phyloP scores from a whole-genome alignment of 2,329 filamentous ascomycete genomes.

The Thermoascus crustaceus region DNA sequence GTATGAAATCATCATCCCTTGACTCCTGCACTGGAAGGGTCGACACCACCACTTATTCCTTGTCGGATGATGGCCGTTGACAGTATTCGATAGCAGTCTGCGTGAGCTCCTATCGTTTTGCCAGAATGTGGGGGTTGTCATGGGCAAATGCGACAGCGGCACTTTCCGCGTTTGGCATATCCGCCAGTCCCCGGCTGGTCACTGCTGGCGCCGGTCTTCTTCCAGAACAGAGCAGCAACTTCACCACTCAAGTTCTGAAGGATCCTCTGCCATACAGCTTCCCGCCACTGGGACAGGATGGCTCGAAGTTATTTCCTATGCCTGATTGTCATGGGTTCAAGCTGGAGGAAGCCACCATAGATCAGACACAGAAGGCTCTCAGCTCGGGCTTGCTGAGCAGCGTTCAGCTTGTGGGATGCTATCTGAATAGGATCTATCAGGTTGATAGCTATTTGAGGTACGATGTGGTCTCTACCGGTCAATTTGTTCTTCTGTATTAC shows the following conservation, averaged over 20 bases:
- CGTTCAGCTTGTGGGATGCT: conserved; percentile 54
- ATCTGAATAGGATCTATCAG: conserved; percentile 53
- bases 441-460: conserved; percentile 59
- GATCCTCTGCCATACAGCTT: conserved; percentile 31
- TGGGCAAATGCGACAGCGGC: too few relatives aligned
- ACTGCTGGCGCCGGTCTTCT: too few relatives aligned
- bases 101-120: too few relatives aligned
- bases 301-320: conserved; percentile 51
- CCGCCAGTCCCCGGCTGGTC: too few relatives aligned
- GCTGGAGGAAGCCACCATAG: conserved; percentile 62
- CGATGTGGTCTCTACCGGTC: conserved; percentile 11
- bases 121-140: too few relatives aligned
- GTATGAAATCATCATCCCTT: too few relatives aligned
- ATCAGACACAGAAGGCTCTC: conserved; percentile 56
- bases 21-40: too few relatives aligned
- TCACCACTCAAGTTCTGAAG: conserved; percentile 21
- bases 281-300: conserved; percentile 26
- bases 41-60: too few relatives aligned
- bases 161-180: too few relatives aligned
- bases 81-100: too few relatives aligned
- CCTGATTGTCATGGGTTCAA: conserved; percentile 50
- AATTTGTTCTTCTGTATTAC: neutral
- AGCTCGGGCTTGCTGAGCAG: conserved; percentile 47
- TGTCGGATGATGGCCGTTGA: too few relatives aligned
- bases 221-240: neutral